Evolutionary conservation across 2,329 filamentous ascomycete species (phyloP).

Genomic region (Diaporthe caulivora): DNA sequence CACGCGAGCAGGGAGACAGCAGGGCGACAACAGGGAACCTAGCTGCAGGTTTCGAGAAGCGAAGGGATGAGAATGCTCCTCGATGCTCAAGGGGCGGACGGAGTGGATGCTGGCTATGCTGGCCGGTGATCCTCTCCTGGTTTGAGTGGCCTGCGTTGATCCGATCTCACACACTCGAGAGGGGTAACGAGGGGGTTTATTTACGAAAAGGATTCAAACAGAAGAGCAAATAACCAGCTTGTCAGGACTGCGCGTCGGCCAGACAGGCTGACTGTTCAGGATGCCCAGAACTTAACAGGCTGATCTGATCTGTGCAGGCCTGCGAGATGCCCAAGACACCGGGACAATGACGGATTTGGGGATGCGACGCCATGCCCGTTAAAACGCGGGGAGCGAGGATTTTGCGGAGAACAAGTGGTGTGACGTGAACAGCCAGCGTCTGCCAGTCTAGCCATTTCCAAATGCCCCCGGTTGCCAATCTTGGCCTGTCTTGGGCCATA

Average conservation of each 20-base stretch:
- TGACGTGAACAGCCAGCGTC: slow-evolving; percentile 17
- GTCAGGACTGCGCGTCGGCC: no score
- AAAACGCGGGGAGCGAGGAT: slow-evolving; percentile 29
- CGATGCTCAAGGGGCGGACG: neutral
- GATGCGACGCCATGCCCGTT: slow-evolving; percentile 28
- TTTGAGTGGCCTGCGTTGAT: slow-evolving; percentile 20
- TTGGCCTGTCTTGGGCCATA: slow-evolving; percentile 15
- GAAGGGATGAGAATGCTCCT: slow-evolving; percentile 16
- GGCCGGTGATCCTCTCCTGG: slow-evolving; percentile 8
- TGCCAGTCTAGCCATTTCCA: slow-evolving; percentile 29
- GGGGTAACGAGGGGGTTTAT: neutral
- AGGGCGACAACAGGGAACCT: slow-evolving; percentile 8
- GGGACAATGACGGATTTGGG: slow-evolving; percentile 14
- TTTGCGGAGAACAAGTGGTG: slow-evolving; percentile 31
- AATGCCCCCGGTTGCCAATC: slow-evolving; percentile 17
- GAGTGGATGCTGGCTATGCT: slow-evolving; percentile 26
- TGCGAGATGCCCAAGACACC: neutral
- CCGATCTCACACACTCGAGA: slow-evolving; percentile 11
- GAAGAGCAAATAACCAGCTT: neutral
- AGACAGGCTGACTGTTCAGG: neutral
- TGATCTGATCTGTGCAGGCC: neutral
- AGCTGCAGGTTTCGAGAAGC: slow-evolving; percentile 29
- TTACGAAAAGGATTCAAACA: neutral
- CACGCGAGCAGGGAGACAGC: slow-evolving; percentile 21
- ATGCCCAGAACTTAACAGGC: neutral